phyloP scores from a whole-genome alignment of 768 basidiomycete genomes.

The Phlebiopsis flavidoalba region DNA sequence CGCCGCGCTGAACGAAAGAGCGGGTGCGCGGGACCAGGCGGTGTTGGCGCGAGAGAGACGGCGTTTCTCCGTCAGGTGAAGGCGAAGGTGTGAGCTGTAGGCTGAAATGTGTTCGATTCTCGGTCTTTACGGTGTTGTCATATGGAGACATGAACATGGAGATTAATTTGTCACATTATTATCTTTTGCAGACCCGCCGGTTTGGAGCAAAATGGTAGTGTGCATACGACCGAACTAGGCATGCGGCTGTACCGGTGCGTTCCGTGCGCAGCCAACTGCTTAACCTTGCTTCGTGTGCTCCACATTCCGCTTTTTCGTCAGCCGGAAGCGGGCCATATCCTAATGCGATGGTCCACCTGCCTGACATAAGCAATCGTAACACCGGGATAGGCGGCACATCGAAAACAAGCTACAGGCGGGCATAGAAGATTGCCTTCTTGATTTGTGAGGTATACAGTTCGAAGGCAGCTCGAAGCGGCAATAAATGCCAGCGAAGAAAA shows the following conservation, averaged over 20 bases:
- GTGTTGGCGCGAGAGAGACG: background rate
- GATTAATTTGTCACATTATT: too few species aligned
- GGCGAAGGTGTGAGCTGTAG: background rate
- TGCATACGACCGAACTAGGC: too few species aligned
- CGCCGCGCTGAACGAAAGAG: background rate
- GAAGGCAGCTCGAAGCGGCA: conserved; percentile 10
- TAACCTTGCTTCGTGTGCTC: too few species aligned
- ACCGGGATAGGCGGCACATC: too few species aligned
- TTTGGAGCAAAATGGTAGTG: too few species aligned
- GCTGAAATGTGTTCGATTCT: background rate
- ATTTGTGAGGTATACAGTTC: conserved; percentile 14
- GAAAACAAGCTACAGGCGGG: background rate
- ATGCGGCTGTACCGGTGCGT: too few species aligned
- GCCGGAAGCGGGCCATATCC: background rate
- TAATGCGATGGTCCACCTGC: background rate
- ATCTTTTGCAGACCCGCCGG: too few species aligned
- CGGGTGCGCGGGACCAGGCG: background rate
- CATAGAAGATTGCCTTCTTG: conserved; percentile 15
- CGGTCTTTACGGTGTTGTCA: too few species aligned
- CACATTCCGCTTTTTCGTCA: too few species aligned
- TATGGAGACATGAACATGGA: too few species aligned
- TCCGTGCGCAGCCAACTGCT: too few species aligned
- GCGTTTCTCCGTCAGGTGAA: background rate
- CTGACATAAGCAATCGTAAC: background rate
- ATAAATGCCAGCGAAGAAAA: conserved; percentile 6